phyloP scores from a whole-genome alignment of 257 asterid genomes.

The Ballota nigra region DNA sequence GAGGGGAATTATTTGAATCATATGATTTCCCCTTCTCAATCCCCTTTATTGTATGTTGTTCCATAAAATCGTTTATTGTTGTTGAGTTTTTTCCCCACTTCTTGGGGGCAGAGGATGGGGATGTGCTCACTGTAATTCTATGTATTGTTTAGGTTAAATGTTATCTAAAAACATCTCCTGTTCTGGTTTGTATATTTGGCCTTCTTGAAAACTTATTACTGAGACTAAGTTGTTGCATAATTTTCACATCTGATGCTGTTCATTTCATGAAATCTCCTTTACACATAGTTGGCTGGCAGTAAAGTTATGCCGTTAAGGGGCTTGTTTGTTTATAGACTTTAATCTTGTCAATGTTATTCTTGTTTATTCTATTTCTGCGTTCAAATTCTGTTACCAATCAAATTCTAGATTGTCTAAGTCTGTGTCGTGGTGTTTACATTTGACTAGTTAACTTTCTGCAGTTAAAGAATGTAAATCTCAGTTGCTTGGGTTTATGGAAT shows the following conservation, averaged over 20 bases:
- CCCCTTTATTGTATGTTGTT: too few relatives aligned
- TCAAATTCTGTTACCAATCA: not conserved
- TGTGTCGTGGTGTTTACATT: slow-evolving; percentile 3
- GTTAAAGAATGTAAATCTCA: not conserved
- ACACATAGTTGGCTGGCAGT: not conserved
- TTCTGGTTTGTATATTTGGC: not conserved
- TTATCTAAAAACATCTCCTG: not conserved
- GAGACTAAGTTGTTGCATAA: not conserved
- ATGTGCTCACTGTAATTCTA: too few relatives aligned
- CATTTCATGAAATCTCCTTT: not conserved
- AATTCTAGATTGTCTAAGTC: not conserved
- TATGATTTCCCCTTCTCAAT: too few relatives aligned
- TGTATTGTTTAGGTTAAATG: too few relatives aligned
- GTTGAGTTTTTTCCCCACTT: too few relatives aligned
- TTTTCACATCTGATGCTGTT: not conserved
- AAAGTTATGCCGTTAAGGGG: not conserved
- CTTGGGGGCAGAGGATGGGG: too few relatives aligned
- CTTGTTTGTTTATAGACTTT: not conserved
- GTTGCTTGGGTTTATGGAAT: not conserved
- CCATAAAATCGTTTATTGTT: too few relatives aligned
- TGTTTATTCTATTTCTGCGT: not conserved
- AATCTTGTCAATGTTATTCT: too few relatives aligned
- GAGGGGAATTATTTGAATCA: too few relatives aligned
- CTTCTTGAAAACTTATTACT: not conserved
- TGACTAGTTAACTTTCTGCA: not conserved